A percentile compares a stretch with the other conserved stretches of the same genome.
These are phyloP conservation scores for Neonectria ditissima DNA, from an alignment of 2,329 filamentous ascomycete genomes.

Conservation along the genomic window DNA sequence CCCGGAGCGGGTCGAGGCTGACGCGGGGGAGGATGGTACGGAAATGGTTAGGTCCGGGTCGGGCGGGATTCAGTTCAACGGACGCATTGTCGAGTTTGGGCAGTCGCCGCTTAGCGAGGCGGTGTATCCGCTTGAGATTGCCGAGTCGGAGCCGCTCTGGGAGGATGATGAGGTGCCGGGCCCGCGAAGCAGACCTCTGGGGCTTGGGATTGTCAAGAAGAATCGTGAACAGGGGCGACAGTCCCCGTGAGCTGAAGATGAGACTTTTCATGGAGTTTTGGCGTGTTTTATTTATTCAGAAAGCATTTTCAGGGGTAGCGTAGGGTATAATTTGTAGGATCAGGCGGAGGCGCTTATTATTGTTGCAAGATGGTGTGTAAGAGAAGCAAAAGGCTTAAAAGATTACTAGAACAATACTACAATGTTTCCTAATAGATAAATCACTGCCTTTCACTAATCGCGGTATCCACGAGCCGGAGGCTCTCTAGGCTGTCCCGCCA, in stretches of 20 bases:
- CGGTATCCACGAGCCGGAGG: conserved; percentile 5
- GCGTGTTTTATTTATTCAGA: neutral
- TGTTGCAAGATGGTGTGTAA: neutral
- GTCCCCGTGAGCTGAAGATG: conserved; percentile 1
- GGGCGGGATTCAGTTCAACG: conserved; percentile 40
- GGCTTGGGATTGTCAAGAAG: conserved; percentile 27
- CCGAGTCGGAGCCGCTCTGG: conserved; percentile 21
- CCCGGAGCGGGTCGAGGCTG: conserved; percentile 17
- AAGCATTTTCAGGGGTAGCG: neutral
- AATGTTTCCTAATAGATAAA: neutral
- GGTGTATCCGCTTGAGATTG: conserved; percentile 33
- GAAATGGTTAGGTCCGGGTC: conserved; percentile 43
- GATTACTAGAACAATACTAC: neutral
- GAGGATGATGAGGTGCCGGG: conserved; percentile 12
- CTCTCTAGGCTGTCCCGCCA: conserved; percentile 11
- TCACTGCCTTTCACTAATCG: neutral
- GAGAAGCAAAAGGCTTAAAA: neutral
- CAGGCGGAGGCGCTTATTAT: conserved; percentile 9
- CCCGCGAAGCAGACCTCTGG: conserved; percentile 12
- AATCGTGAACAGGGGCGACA: conserved; percentile 1
- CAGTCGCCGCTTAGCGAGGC: conserved; percentile 20
- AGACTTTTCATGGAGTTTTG: neutral
- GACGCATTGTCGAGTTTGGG: conserved; percentile 39
- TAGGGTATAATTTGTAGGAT: neutral
- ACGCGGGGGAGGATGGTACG: conserved; percentile 13